phyloP scores from a whole-genome alignment of 2,329 filamentous ascomycete genomes.

The Zymoseptoria crescenta region DNA sequence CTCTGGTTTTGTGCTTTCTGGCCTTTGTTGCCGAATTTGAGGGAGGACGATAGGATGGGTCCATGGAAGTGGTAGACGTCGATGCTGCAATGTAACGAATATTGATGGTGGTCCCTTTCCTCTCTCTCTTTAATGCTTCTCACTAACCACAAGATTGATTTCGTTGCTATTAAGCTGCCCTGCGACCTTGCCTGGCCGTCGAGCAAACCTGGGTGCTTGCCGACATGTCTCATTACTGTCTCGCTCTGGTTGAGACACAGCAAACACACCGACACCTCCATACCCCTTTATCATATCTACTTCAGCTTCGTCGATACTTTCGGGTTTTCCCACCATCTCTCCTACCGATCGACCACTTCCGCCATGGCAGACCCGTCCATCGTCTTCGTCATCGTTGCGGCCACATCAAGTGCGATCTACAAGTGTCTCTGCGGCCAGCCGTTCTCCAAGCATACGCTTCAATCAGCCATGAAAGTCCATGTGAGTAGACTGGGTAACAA shows the following conservation, averaged over 20 bases:
- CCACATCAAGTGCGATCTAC: conserved; percentile 6
- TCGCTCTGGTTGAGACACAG: background rate
- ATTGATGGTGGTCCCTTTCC: background rate
- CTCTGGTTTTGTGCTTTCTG: background rate
- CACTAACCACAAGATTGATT: background rate
- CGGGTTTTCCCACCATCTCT: background rate
- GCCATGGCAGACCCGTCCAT: background rate
- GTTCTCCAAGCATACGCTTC: background rate
- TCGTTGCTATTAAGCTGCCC: background rate
- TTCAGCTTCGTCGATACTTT: background rate
- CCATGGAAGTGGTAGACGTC: background rate
- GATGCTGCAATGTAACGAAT: background rate
- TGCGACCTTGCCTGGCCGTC: background rate
- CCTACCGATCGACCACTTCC: background rate
- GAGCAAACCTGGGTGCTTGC: background rate
- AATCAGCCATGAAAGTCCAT: conserved; percentile 1
- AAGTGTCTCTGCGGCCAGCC: background rate
- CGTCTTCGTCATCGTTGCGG: conserved; percentile 1
- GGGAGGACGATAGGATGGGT: background rate
- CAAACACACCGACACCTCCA: background rate
- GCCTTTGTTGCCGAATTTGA: background rate
- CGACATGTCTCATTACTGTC: background rate
- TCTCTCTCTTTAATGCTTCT: background rate
- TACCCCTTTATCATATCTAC: background rate
- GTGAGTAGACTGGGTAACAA: background rate